Evolutionary conservation across 2,329 filamentous ascomycete genomes (phyloP), one percentile per base, ranked within the genome.

Genomic region (Aureobasidium sp.): DNA sequence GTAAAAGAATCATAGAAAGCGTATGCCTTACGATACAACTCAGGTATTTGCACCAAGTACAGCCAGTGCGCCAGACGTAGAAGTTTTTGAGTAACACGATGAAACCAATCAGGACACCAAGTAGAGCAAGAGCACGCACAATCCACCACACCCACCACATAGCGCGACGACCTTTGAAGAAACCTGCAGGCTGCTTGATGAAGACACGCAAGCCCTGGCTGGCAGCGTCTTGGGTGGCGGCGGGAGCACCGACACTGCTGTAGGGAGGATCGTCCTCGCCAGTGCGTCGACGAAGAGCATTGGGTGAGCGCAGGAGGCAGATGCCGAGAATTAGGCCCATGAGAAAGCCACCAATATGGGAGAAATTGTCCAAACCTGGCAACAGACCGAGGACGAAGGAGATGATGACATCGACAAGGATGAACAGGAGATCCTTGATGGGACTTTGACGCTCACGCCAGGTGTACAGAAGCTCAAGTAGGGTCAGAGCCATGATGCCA

Each of bases 131-230:
- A 0, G 84, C 89, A 20, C 94, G 84, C 32, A 97, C 82, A 26
- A 96, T 75, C 93, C 93, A 97, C 94, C 94, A 99, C 6, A 79
- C 88, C 94, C 94, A 99, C 94, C 94, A 99, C 8, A 96, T 80
- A 26, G 89, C 88, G 73, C 96, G 96, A 20, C 94, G 84, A 23
- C 90, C 91, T 73, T 92, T 93, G 78, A 97, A 97, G 76, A 97
- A 97, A 6, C 85, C 86, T 0, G 84, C 66, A 0, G 82, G 81
- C 60, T 78, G 71, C 65, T 78, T 80, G 27, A 77, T 71, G 66
- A 84, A 82, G 17, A 70, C 73, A 13, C 71, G 70, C 1, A 81
- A 63, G 27, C 70, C 69, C 5, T 67, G 65, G 27, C 39, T 61
- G 8, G 62, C 37, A 7, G 62, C 58, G 36, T 52, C 41, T 32